A percentile compares a stretch with the other conserved stretches of the same genome.
Evolutionary conservation across 306 rosid genomes (phyloP).

Genomic region (Astragalus membranaceus): DNA sequence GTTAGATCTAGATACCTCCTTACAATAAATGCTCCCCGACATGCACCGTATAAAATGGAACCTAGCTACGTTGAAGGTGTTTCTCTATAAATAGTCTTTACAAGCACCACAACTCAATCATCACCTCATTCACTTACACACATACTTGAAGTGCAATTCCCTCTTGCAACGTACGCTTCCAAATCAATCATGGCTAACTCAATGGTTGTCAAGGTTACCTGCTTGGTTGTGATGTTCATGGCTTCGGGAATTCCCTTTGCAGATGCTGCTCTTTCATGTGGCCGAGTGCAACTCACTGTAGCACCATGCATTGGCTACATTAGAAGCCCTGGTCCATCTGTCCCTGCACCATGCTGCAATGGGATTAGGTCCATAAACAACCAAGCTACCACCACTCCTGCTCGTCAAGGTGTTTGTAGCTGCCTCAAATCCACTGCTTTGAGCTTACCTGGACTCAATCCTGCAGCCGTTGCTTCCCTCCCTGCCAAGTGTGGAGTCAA

Average conservation of each 20-base stretch:
- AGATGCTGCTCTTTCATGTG: conserved; percentile 11
- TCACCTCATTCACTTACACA: neutral
- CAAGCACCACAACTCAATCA: neutral
- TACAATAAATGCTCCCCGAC: too few relatives aligned
- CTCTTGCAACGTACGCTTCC: too few relatives aligned
- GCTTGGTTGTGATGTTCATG: conserved; percentile 4
- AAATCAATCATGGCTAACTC: conserved; percentile 17
- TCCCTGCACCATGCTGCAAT: conserved; percentile 14
- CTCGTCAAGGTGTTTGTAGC: conserved; percentile 7
- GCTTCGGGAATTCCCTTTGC: neutral
- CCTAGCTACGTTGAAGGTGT: too few relatives aligned
- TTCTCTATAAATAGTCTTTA: neutral
- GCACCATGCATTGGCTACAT: conserved; percentile 15
- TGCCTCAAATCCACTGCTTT: neutral
- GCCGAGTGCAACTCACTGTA: neutral
- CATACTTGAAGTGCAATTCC: neutral
- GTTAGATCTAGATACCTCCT: too few relatives aligned
- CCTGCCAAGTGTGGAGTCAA: conserved; percentile 21
- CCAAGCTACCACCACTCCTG: neutral
- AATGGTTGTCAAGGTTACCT: neutral
- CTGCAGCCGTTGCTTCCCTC: neutral
- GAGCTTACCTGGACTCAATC: neutral
- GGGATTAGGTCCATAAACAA: neutral
- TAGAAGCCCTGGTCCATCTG: neutral
- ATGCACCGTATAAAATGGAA: too few relatives aligned